Conservation (phyloP, 1,284 basidiomycete species). For the Flammula alnicola region DNA sequence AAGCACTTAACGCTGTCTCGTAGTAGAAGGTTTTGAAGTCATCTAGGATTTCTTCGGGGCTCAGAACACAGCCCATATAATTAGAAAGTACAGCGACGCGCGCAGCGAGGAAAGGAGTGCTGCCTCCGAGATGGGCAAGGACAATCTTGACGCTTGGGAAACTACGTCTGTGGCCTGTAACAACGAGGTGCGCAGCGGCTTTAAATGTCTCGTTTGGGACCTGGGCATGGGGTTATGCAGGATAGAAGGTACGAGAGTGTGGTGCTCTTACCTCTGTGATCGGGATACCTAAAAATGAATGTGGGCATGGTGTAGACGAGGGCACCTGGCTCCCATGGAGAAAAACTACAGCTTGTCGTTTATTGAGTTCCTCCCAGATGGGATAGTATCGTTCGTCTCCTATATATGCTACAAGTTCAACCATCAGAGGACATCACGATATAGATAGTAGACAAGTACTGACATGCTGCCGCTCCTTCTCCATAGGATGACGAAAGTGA, state of each 20-base stretch:
- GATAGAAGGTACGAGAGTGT: not conserved
- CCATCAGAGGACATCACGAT: too few species aligned
- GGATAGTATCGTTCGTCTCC: conserved; percentile 64
- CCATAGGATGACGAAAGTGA: conserved; percentile 69
- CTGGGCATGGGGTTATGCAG: conserved; percentile 37
- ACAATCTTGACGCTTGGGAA: conserved; percentile 63
- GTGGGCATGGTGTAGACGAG: conserved; percentile 64
- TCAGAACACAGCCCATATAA: conserved; percentile 67
- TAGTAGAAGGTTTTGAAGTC: conserved; percentile 75
- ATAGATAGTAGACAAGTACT: conserved; percentile 40
- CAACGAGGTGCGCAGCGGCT: conserved; percentile 74
- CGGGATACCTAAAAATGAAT: conserved; percentile 65
- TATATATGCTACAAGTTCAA: conserved; percentile 65
- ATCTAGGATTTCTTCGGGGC: conserved; percentile 61
- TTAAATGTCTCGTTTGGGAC: conserved; percentile 81
- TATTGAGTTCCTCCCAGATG: conserved; percentile 69
- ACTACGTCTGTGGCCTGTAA: conserved; percentile 67
- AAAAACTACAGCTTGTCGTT: conserved; percentile 62
- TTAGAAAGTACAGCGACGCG: conserved; percentile 67
- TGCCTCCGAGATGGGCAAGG: conserved; percentile 72
- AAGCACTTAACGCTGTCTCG: conserved; percentile 67
- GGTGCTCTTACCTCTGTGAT: conserved; percentile 58
- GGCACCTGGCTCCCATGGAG: conserved; percentile 71
- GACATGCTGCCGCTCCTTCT: conserved; percentile 41
- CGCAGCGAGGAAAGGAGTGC: conserved; percentile 59